Percentiles rank a stretch among this genome's conserved stretches.
Evolutionary conservation across 768 basidiomycete species (phyloP).

Genomic region (Leccinellum albellum): DNA sequence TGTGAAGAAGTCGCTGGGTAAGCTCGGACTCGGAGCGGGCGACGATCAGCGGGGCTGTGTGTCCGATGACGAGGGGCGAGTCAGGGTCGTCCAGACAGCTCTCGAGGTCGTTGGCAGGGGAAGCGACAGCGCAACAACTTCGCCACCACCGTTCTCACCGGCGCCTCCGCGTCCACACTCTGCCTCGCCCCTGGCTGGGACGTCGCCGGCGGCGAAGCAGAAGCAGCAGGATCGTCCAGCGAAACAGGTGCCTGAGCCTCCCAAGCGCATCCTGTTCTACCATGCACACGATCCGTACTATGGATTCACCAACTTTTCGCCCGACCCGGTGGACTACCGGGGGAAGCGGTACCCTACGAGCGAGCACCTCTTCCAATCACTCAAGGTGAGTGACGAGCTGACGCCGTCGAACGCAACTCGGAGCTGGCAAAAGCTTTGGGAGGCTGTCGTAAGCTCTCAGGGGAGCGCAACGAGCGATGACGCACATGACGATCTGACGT

Average conservation of each 20-base stretch:
- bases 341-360: conserved; percentile 42
- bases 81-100: conserved; percentile 28
- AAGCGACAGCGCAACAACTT: not conserved
- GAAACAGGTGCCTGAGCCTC: conserved; percentile 5
- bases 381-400: conserved; percentile 31
- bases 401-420: not conserved
- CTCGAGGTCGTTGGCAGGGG: conserved; percentile 21
- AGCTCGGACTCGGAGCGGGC: conserved; percentile 17
- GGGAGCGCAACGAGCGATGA: conserved; percentile 8
- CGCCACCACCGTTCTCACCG: conserved; percentile 3
- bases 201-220: conserved; percentile 5
- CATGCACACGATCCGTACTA: conserved; percentile 33
- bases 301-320: conserved; percentile 43
- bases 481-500: conserved; percentile 16
- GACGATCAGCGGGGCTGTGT: conserved; percentile 26
- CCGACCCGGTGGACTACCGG: conserved; percentile 37
- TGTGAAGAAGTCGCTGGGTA: conserved; percentile 29
- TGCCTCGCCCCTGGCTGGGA: conserved; percentile 14
- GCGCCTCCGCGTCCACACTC: conserved; percentile 20
- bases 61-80: conserved; percentile 24
- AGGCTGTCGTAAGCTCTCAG: not conserved
- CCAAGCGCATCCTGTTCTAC: conserved; percentile 31
- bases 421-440: not conserved
- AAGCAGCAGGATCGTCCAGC: not conserved
- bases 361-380: conserved; percentile 46